Base-by-base conservation (phyloP, 768 basidiomycete genomes). In the Kwoniella botswanensis region DNA sequence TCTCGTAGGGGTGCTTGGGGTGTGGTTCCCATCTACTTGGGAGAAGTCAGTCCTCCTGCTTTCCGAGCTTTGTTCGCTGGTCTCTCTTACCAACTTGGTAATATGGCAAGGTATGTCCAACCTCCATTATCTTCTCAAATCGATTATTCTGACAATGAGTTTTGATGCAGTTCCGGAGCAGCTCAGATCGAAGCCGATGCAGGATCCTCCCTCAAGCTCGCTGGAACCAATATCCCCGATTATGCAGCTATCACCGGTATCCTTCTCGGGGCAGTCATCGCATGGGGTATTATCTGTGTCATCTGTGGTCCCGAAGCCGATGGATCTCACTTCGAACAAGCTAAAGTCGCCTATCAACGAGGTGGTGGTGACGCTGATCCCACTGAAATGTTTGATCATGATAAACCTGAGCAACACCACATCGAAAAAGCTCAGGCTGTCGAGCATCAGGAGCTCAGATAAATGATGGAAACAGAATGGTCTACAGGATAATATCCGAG, bases 51-150 rank as follows among this genome's bases (percentile, higher is more conserved):
- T 0, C 94, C 94, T 2, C 91, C 92, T 4, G 93, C 92, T 0
- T 95, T 94, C 87, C 87, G 94, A 67, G 92, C 93, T 3, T 91
- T 91, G 1, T 94, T 93, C 86, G 91, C 91, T 50, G 93, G 93
- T 69, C 88, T 93, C 0, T 88, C 91, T 2, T 94, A 94, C 83
- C 93, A 93, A 50, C 72, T 83, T 65, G 82, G 82, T 63, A 83
- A 88, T 84, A 89, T 89, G 88, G 86, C 92, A 15, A 59, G 55
- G 55, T 56, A 89, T 88, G 88, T 86, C 91, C 17, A 10, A 17
- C 44, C 12, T 17, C n/a, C n/a, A n/a, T n/a, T n/a, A n/a, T n/a
- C n/a, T n/a, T n/a, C n/a, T n/a, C n/a, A n/a, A n/a, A n/a, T n/a
- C n/a, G n/a, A n/a, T n/a, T n/a, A n/a, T n/a, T n/a, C n/a, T n/a